Percentiles rank a stretch among this genome's conserved stretches.
Conservation (phyloP, 345 rosid species). For the Salix suchowensis region DNA sequence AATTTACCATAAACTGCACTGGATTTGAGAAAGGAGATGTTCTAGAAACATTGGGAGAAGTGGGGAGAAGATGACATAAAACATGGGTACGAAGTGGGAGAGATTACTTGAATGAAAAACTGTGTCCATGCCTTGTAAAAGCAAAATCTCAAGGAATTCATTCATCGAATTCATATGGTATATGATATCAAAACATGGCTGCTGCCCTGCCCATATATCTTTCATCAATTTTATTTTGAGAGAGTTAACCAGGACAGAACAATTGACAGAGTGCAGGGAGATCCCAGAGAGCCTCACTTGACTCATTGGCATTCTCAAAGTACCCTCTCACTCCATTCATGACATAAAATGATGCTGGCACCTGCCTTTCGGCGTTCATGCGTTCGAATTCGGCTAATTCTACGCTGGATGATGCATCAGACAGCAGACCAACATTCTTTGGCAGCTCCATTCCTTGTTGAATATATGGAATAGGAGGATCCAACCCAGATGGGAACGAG, state of each 20-base stretch:
- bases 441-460: conserved; percentile 31
- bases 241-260: conserved; percentile 17
- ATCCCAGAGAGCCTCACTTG: conserved; percentile 60
- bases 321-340: conserved; percentile 52
- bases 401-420: conserved; percentile 20
- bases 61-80: neutral
- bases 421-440: conserved; percentile 8
- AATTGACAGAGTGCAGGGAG: conserved; percentile 48
- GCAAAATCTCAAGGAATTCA: neutral
- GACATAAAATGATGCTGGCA: conserved; percentile 59
- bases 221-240: neutral
- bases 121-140: neutral
- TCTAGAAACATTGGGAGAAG: neutral
- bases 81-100: no score
- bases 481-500: conserved; percentile 12
- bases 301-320: conserved; percentile 40
- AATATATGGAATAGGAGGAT: conserved; percentile 31
- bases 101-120: neutral
- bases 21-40: neutral
- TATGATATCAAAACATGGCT: neutral
- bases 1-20: no score
- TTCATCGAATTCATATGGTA: neutral
- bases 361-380: conserved; percentile 60
- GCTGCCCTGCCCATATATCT: no score
- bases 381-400: conserved; percentile 35